phyloP scores from a whole-genome alignment of 2,329 filamentous ascomycete genomes.

The Calycina herbarum region DNA sequence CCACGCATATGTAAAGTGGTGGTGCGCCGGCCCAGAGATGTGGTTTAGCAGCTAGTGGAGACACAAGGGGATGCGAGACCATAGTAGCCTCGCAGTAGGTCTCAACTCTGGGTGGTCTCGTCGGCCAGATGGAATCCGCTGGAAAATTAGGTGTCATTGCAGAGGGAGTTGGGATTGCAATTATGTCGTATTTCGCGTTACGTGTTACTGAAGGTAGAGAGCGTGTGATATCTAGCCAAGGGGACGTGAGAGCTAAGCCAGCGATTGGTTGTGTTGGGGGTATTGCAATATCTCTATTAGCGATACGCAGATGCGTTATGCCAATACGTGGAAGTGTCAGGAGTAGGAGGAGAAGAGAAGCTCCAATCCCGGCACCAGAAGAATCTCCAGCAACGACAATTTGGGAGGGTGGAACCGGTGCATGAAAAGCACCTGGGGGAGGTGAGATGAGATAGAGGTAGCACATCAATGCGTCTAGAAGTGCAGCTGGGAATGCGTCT shows the following conservation, averaged over 20 bases:
- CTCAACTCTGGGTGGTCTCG: neutral
- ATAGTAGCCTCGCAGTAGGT: neutral
- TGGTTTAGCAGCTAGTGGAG: neutral
- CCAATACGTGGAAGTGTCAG: neutral
- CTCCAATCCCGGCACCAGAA: neutral
- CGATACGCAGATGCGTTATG: neutral
- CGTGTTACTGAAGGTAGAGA: neutral
- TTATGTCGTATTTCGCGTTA: neutral
- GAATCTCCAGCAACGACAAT: neutral
- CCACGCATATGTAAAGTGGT: neutral
- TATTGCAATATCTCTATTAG: neutral
- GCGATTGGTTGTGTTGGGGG: neutral
- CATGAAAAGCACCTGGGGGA: neutral
- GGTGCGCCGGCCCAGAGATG: neutral
- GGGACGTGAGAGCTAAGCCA: neutral
- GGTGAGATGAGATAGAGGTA: neutral
- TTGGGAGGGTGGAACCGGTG: neutral
- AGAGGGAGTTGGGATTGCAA: too few species aligned
- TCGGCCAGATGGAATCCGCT: neutral
- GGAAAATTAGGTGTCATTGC: slow-evolving; percentile 1
- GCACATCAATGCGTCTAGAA: neutral
- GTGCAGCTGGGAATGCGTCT: neutral
- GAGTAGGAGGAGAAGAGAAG: neutral
- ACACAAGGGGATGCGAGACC: neutral
- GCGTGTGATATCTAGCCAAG: neutral